Base-by-base conservation (phyloP, 2,329 filamentous ascomycete species). In the Colletotrichum sp. region DNA sequence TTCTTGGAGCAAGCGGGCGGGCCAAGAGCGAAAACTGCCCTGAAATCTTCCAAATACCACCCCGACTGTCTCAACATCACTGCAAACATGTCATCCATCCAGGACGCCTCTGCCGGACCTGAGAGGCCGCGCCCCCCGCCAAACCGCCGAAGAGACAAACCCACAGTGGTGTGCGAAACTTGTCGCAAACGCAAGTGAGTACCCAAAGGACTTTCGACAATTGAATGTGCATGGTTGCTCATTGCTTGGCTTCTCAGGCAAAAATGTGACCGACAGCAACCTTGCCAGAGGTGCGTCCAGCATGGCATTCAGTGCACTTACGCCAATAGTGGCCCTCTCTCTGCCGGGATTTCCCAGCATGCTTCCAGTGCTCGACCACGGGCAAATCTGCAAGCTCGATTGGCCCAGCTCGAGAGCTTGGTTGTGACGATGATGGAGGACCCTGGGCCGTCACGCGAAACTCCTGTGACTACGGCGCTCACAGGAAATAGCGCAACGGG, bases 121-220 rank as follows among this genome's bases (percentile, higher is more conserved):
- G 69, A 67, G 10, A 26, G 62, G 8, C 9, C 18, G 16, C 69
- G 69, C 7, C 69, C 69, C 30, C 69, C 60, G 39, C 68, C 75
- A 24, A 81, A 79, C 62, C 81, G 83, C 15, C 81, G 81, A 12
- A 78, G 84, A 52, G 83, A 85, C n/a, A 83, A 84, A 62, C 80
- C 78, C 7, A 81, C 83, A 66, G 78, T 85, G 6, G 84, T 83
- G 2, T 86, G 84, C 75, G 82, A 82, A 52, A 76, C 79, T 18
- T 86, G 84, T 75, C 77, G 84, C 12, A 79, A 79, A 26, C 80
- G 84, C 55, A 85, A 85, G 84, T 85, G 76, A 79, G 80, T 24
- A 28, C 16, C 16, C 39, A 1, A 16, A 16, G 24, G 18, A 21
- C 32, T 10, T 15, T 28, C 13, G 39, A 21, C 24, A n/a, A 7